Base-by-base conservation (phyloP, 108 stramenopile genomes). In the Schizochytrium sp. region DNA sequence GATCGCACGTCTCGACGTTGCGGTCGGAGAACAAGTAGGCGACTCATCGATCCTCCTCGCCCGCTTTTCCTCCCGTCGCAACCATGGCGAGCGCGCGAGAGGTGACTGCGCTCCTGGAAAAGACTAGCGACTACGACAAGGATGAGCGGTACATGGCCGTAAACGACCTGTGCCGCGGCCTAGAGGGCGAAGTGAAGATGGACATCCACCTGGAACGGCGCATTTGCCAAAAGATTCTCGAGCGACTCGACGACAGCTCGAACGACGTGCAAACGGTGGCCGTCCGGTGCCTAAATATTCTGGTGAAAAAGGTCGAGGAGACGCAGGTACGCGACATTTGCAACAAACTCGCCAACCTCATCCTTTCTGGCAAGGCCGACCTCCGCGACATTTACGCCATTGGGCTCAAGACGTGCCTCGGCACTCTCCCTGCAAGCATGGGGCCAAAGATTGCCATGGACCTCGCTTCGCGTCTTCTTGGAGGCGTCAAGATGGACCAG, bases 71-170 rank as follows among this genome's bases (percentile, higher is more conserved):
- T 34, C 34, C 34, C 34, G 34, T 34, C 34, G 63, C 63, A 6
- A 69, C 25, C 63, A 69, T 69, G 63, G 63, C 63, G 63, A 18
- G 34, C 63, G 63, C 63, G 25, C 63, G 63, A 41, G 63, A 69
- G 41, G 41, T 69, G 41, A 69, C 63, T 8, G 25, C 63, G 10
- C 63, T 83, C 43, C 45, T 83, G 76, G 76, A 47, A 1, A 47
- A 83, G 76, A 83, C 76, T 1, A 12, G 19, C 48, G 51, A 83
- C 51, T 83, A 83, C 51, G 89, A 87, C 58, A 57, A 94, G 87
- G 98, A 99, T 89, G 98, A 98, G 90, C 97, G 99, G 19, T 99
- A 98, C 93, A 99, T 99, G 99, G 99, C 99, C 47, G 98, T 97
- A 60, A 96, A 94, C 48, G 99, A 99, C 92, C 93, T 99, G 47